phyloP scores from a whole-genome alignment of 139 green algal genomes.

The Micromonas commoda region DNA sequence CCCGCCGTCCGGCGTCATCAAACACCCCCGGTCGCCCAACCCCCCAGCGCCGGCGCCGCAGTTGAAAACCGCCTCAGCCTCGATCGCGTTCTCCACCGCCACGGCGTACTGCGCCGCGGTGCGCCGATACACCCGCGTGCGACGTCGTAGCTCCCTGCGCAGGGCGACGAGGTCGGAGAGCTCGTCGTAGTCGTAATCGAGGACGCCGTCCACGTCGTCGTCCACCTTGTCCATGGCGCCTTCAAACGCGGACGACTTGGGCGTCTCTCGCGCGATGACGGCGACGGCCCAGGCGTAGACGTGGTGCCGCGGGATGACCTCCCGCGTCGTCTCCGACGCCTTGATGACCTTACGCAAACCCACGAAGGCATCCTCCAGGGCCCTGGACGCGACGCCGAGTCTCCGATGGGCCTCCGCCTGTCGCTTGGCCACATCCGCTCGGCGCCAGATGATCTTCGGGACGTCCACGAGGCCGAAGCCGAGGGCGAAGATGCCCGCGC shows the following conservation, averaged over 20 bases:
- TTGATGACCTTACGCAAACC: background rate
- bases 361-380: conserved; percentile 36
- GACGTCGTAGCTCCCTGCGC: conserved; percentile 35
- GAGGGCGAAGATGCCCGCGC: conserved; percentile 63
- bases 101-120: conserved; percentile 10
- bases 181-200: conserved; percentile 28
- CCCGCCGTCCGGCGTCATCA: background rate
- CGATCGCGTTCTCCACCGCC: background rate
- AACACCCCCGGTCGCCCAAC: background rate
- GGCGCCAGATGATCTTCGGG: conserved; percentile 61
- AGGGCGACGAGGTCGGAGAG: conserved; percentile 16
- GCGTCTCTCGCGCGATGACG: conserved; percentile 46
- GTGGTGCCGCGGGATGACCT: conserved; percentile 65
- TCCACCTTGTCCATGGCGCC: background rate
- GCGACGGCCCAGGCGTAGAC: conserved; percentile 60
- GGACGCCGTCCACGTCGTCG: conserved; percentile 23
- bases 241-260: conserved; percentile 7
- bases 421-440: conserved; percentile 39
- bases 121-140: background rate
- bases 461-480: conserved; percentile 81
- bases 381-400: conserved; percentile 34
- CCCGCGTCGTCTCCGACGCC: background rate
- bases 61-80: conserved; percentile 9
- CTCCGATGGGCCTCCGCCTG: conserved; percentile 30
- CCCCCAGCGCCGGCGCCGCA: no score